A percentile compares a stretch with the other conserved stretches of the same genome.
These are phyloP conservation scores for Leucosporidium scottii DNA, from an alignment of 768 basidiomycete species.

Conservation along the genomic window DNA sequence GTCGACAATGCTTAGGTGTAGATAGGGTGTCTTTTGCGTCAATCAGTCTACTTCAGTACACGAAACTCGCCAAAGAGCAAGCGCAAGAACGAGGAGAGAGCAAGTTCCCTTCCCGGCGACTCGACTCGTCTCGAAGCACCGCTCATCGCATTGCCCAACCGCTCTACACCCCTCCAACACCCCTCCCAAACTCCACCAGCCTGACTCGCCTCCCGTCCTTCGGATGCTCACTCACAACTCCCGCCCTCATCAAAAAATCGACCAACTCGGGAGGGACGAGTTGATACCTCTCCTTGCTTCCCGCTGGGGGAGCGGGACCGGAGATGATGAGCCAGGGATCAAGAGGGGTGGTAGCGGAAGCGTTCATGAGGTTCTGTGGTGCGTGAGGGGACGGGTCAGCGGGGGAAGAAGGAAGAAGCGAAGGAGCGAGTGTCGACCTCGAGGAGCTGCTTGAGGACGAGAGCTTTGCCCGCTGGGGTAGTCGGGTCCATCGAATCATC, in stretches of 20 bases:
- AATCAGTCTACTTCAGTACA: too few relatives aligned
- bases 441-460: not conserved
- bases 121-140: too few relatives aligned
- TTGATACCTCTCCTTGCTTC: too few relatives aligned
- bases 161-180: not conserved
- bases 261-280: not conserved
- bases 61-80: too few relatives aligned
- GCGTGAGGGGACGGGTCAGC: not conserved
- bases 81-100: too few relatives aligned
- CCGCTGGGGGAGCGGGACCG: not conserved
- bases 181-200: conserved; percentile 1
- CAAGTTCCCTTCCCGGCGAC: too few relatives aligned
- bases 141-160: too few relatives aligned
- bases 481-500: not conserved
- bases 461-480: not conserved
- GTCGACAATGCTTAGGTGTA: too few relatives aligned
- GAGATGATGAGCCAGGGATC: not conserved
- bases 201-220: not conserved
- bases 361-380: conserved; percentile 5
- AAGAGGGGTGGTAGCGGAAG: not conserved
- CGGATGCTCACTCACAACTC: not conserved
- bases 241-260: not conserved
- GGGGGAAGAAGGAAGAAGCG: not conserved
- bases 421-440: not conserved
- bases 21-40: too few relatives aligned